Evolutionary conservation across 2,329 filamentous ascomycete genomes (phyloP).

Genomic region (Metarhizium guizhouense): DNA sequence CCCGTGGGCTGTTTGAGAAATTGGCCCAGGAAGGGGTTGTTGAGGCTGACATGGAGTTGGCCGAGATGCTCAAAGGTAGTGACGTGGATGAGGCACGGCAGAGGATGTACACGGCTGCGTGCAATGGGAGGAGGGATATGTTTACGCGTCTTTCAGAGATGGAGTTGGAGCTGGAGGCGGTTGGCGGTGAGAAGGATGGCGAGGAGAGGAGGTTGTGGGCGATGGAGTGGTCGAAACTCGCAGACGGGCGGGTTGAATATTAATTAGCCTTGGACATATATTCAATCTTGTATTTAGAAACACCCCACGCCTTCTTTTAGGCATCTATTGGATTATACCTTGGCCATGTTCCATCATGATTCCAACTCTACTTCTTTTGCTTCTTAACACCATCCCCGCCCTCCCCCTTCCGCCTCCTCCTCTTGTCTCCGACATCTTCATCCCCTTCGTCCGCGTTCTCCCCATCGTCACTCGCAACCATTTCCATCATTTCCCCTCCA

Average conservation of each 20-base stretch:
- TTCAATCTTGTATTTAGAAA: background rate
- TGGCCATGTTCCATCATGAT: background rate
- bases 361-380: conserved; percentile 12
- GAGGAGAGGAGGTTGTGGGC: conserved; percentile 20
- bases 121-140: conserved; percentile 14
- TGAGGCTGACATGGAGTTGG: conserved; percentile 20
- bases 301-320: background rate
- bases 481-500: conserved; percentile 30
- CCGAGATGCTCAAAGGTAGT: conserved; percentile 12
- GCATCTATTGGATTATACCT: background rate
- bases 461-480: conserved; percentile 23
- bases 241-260: conserved; percentile 13
- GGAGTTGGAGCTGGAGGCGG: conserved; percentile 16
- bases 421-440: conserved; percentile 7
- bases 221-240: conserved; percentile 25
- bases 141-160: conserved; percentile 21
- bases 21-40: conserved; percentile 13
- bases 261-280: conserved; percentile 8
- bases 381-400: conserved; percentile 13
- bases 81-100: conserved; percentile 15
- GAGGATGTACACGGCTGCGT: conserved; percentile 17
- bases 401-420: conserved; percentile 13
- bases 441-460: conserved; percentile 22
- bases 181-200: conserved; percentile 5
- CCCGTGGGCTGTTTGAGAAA: conserved; percentile 13